These are phyloP conservation scores for Pyrus bretschneideri DNA, from an alignment of 306 rosid genomes.

Conservation along the genomic window DNA sequence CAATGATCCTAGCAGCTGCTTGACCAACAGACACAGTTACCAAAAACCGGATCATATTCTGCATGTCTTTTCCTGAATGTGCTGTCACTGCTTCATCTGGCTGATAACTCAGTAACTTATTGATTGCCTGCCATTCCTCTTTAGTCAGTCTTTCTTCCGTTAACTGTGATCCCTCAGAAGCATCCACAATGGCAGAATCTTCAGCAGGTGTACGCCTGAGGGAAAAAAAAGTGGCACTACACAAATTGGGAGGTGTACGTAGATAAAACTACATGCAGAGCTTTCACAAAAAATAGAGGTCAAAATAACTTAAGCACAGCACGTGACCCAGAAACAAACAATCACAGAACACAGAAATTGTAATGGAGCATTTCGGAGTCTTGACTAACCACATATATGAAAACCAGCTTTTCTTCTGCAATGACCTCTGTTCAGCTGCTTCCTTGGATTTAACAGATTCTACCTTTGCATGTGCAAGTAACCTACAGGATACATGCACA, in stretches of 20 bases:
- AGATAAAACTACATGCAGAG: slow-evolving; percentile 1
- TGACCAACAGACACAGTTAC: slow-evolving; percentile 69
- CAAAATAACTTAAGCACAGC: slow-evolving; percentile 10
- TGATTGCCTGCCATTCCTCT: slow-evolving; percentile 95
- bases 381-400: slow-evolving; percentile 64
- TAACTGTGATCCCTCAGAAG: slow-evolving; percentile 46
- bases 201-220: slow-evolving; percentile 52
- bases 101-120: slow-evolving; percentile 77
- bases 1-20: slow-evolving; percentile 83
- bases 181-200: slow-evolving; percentile 43
- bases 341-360: neutral
- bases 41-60: slow-evolving; percentile 67
- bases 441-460: slow-evolving; percentile 88
- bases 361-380: neutral
- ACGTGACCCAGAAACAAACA: slow-evolving; percentile 4
- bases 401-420: slow-evolving; percentile 80
- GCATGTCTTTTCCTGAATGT: slow-evolving; percentile 56
- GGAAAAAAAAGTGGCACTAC: slow-evolving; percentile 2
- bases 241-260: slow-evolving; percentile 4
- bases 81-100: slow-evolving; percentile 58
- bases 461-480: slow-evolving; percentile 95
- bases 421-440: slow-evolving; percentile 73
- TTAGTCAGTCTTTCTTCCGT: slow-evolving; percentile 68
- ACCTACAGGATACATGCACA: slow-evolving; percentile 36
- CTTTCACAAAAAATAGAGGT: neutral